A percentile compares a stretch with the other conserved stretches of the same genome.
These are phyloP conservation scores for Cynara cardunculus DNA, from an alignment of 129 eudicot species.

Conservation along the genomic window DNA sequence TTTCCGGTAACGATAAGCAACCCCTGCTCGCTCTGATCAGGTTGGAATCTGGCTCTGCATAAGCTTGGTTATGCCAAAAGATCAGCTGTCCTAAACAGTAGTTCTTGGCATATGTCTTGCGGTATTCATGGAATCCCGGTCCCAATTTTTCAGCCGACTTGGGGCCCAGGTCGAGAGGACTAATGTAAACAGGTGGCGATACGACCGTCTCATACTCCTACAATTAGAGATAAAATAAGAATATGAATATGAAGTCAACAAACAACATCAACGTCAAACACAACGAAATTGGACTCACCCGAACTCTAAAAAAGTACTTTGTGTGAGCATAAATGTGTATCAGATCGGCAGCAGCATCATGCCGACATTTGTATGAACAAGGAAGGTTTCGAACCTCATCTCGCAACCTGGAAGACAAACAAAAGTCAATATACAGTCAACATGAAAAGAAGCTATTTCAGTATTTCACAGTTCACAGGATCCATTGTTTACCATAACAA, in stretches of 20 bases:
- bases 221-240: slow-evolving; percentile 30
- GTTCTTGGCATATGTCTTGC: slow-evolving; percentile 77
- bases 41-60: slow-evolving; percentile 78
- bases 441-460: neutral
- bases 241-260: neutral
- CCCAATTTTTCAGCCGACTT: slow-evolving; percentile 79
- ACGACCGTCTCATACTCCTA: slow-evolving; percentile 78
- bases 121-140: slow-evolving; percentile 67
- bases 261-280: neutral
- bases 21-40: slow-evolving; percentile 77
- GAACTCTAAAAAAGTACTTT: slow-evolving; percentile 62
- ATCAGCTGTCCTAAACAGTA: slow-evolving; percentile 95
- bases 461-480: neutral
- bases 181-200: slow-evolving; percentile 86
- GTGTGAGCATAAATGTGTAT: slow-evolving; percentile 93
- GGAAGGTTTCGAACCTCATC: slow-evolving; percentile 93
- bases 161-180: slow-evolving; percentile 92
- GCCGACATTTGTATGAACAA: slow-evolving; percentile 73
- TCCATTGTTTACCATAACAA: slow-evolving; percentile 58
- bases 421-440: neutral
- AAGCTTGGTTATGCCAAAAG: slow-evolving; percentile 85
- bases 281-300: slow-evolving; percentile 40
- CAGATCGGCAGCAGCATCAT: slow-evolving; percentile 99
- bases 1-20: slow-evolving; percentile 84
- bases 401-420: slow-evolving; percentile 63